Conservation (phyloP, 345 rosid genomes). For the Cardamine resedifolia region DNA sequence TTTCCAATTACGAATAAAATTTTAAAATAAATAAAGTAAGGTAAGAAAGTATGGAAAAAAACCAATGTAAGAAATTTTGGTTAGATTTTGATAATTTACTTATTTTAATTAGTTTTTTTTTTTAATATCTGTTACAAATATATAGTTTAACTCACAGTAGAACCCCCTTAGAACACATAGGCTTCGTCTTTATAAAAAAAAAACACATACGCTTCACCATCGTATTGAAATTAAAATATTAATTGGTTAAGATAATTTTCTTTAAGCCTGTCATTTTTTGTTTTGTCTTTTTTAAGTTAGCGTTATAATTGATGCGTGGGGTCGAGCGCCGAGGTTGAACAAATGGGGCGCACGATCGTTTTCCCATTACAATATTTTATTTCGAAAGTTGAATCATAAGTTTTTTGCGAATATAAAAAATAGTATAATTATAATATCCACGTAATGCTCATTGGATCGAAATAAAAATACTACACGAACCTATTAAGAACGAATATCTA, state of each 20-base stretch:
- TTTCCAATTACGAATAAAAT: background rate
- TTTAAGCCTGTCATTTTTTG: constrained; percentile 16
- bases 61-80: background rate
- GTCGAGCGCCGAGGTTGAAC: constrained; percentile 42
- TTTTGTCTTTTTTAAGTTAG: constrained; percentile 32
- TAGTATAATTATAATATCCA: background rate
- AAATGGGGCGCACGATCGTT: constrained; percentile 43
- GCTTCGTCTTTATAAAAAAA: too few relatives aligned
- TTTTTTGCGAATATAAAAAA: constrained; percentile 17
- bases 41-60: background rate
- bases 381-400: constrained; percentile 29
- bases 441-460: constrained; percentile 24
- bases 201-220: background rate
- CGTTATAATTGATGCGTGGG: constrained; percentile 43
- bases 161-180: background rate
- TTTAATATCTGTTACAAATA: background rate
- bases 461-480: constrained; percentile 8
- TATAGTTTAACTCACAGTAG: background rate
- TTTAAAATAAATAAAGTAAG: background rate
- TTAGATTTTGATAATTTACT: background rate
- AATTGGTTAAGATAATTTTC: constrained; percentile 31
- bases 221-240: background rate
- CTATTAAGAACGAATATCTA: background rate
- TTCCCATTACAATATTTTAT: constrained; percentile 26
- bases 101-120: background rate